Evolutionary conservation across 1,139 yeast species (phyloP).

Genomic region (Yamadazyma diospyri): DNA sequence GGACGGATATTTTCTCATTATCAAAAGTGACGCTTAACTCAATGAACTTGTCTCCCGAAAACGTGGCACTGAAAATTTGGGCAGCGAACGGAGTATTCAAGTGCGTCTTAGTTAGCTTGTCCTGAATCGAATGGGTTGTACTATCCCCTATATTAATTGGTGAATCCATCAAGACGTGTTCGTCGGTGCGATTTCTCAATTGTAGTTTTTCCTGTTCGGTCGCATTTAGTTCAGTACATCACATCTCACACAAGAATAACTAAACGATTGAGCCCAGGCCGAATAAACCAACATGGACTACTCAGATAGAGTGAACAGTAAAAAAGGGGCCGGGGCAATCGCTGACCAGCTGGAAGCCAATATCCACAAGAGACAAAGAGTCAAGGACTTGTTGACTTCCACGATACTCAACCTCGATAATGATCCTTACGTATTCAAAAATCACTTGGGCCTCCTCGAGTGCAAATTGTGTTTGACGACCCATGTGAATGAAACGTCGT

Average conservation of each 20-base stretch:
- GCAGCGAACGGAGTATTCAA: constrained; percentile 20
- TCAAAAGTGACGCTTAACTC: constrained; percentile 24
- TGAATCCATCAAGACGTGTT: constrained; percentile 32
- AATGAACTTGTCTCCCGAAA: constrained; percentile 38
- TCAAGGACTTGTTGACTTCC: constrained; percentile 60
- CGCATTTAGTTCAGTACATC: too few relatives aligned
- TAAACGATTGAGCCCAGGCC: too few relatives aligned
- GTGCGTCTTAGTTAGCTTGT: constrained; percentile 36
- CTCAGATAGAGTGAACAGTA: constrained; percentile 42
- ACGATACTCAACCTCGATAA: constrained; percentile 60
- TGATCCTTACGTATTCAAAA: constrained; percentile 75
- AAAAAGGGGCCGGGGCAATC: constrained; percentile 63
- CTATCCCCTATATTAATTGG: constrained; percentile 45
- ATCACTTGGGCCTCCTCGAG: constrained; percentile 71
- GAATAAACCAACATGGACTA: constrained; percentile 51
- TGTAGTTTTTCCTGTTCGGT: too few relatives aligned
- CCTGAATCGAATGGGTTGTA: constrained; percentile 41
- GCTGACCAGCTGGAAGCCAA: constrained; percentile 69
- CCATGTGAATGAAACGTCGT: constrained; percentile 72
- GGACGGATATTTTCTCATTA: constrained; percentile 20
- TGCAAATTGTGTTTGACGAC: constrained; percentile 75
- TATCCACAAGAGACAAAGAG: constrained; percentile 60
- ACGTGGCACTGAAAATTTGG: constrained; percentile 28
- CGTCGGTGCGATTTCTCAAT: too few relatives aligned
- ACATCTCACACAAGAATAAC: too few relatives aligned